Evolutionary conservation across 352 stramenopile genomes (phyloP), one percentile per base, ranked within the genome.

Genomic region (Plasmopara muralis): DNA sequence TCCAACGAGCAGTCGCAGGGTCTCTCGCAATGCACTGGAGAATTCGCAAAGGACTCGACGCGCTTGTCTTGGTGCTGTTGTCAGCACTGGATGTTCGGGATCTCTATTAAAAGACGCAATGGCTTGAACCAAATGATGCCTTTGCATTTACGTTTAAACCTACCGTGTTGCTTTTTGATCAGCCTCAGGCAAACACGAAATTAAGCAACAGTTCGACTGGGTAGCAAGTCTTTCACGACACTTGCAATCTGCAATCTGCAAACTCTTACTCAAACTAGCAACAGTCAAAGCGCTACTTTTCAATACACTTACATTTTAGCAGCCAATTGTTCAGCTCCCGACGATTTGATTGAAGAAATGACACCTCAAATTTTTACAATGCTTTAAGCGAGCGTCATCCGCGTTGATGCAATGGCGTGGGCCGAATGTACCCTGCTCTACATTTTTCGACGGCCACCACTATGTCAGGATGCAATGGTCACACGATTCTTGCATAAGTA

Each of bases 91-190:
- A 84, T 16, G 39, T 50, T 4, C 73, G 70, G 6, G 73, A 81
- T 65, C 52, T 81, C 6, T 70, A 65, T 55, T 84, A 74, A 65
- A 84, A 84, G n/a, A 51, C 67, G 45, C 57, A 50, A 8, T 79
- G 73, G 73, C 67, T 84, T 47, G 73, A 70, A 0, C 70, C 73
- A 25, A 59, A 60, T 45, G 68, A 81, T 55, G 61, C 46, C 9
- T 79, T 71, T 47, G 64, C 57, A 29, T 78, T 77, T 59, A 56
- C 62, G 14, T 68, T 61, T 15, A 55, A 41, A 13, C 64, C 43
- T 13, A 64, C 50, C 6, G 41, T 71, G 25, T 43, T 43, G 2
- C 43, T 70, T 25, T 20, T 57, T 14, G 33, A 59, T 47, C 33
- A 33, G 5, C 29, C 47, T 4, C 2, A 31, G 8, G 45, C 16